Conservation (phyloP, 208 protist species). For the Trichomonas gallinae region DNA sequence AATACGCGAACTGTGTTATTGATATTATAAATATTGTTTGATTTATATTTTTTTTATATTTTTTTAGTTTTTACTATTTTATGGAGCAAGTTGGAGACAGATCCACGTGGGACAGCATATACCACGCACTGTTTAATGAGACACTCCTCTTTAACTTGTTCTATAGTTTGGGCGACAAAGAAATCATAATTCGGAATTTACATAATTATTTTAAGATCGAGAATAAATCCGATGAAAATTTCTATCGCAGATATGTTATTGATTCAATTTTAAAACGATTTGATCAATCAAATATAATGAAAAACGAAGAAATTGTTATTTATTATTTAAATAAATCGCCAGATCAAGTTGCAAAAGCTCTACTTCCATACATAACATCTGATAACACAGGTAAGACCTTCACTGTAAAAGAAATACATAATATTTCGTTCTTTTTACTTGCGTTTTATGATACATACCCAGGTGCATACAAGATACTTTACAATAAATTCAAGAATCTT, state of each 20-base stretch:
- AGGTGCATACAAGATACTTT: neutral
- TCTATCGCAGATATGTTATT: neutral
- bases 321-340: neutral
- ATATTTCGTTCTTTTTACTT: neutral
- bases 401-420: neutral
- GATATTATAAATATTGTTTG: too few species aligned
- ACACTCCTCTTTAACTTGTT: neutral
- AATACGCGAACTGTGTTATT: too few species aligned
- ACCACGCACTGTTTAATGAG: neutral
- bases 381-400: neutral
- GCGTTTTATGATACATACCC: neutral
- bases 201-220: neutral
- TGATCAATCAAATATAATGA: neutral
- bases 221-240: neutral
- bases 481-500: neutral
- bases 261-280: neutral
- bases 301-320: neutral
- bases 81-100: neutral
- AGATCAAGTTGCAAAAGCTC: neutral
- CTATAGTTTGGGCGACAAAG: neutral
- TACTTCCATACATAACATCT: neutral
- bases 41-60: too few species aligned
- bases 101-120: neutral
- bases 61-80: too few species aligned
- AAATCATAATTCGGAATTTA: neutral